These are phyloP conservation scores for Aspergillus ustus DNA, from an alignment of 2,329 filamentous ascomycete genomes.

Conservation along the genomic window DNA sequence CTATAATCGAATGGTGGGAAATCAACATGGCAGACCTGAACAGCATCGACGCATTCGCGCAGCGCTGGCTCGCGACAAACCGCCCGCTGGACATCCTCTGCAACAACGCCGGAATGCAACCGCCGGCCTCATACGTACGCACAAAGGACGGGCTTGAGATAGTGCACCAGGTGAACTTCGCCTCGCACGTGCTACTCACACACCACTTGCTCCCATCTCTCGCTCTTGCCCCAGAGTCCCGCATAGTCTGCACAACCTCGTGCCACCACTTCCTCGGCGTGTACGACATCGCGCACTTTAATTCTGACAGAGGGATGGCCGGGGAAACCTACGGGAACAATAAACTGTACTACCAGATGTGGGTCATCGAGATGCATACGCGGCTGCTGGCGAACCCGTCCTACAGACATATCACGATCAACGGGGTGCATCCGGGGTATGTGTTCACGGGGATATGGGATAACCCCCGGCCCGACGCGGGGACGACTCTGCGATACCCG, in stretches of 20 bases:
- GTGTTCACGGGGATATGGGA: slow-evolving; percentile 14
- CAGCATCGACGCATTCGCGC: slow-evolving; percentile 4
- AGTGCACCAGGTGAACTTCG: slow-evolving; percentile 12
- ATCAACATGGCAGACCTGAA: slow-evolving; percentile 6
- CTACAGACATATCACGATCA: slow-evolving; percentile 13
- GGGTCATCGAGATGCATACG: slow-evolving; percentile 3
- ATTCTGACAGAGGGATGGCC: neutral
- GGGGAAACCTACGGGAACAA: slow-evolving; percentile 10
- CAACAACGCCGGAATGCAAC: slow-evolving; percentile 12
- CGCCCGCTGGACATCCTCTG: slow-evolving; percentile 11
- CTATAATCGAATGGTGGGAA: slow-evolving; percentile 13
- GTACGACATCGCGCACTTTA: slow-evolving; percentile 6
- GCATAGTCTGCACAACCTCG: slow-evolving; percentile 14
- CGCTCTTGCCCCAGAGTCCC: neutral
- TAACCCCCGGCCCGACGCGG: neutral
- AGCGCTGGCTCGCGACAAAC: neutral
- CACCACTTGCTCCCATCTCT: slow-evolving; percentile 1
- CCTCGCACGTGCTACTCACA: slow-evolving; percentile 9
- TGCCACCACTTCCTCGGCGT: slow-evolving; percentile 3
- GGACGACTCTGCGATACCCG: neutral
- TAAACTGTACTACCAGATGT: slow-evolving; percentile 13
- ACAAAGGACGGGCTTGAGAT: slow-evolving; percentile 11
- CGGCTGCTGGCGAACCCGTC: neutral
- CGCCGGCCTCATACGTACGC: neutral
- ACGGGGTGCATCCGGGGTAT: slow-evolving; percentile 14